A percentile compares a stretch with the other conserved stretches of the same genome.
Conservation (phyloP, 2,329 filamentous ascomycete species). For the Daldinia sp. region DNA sequence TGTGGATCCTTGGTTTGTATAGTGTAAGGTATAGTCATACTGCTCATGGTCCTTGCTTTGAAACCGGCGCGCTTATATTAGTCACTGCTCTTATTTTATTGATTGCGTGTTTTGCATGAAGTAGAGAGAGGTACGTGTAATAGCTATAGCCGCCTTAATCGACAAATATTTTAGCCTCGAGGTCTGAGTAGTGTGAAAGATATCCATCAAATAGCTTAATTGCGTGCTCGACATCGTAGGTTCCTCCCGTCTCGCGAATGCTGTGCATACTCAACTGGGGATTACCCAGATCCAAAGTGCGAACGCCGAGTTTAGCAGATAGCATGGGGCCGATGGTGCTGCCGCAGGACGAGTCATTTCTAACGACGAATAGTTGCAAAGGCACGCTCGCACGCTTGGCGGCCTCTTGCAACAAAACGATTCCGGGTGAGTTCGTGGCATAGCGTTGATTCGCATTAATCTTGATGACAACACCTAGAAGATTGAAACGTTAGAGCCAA, state of each 20-base stretch:
- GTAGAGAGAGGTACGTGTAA: neutral
- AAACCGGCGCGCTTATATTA: neutral
- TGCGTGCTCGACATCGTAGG: constrained; percentile 87
- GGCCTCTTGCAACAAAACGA: constrained; percentile 90
- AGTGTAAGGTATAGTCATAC: neutral
- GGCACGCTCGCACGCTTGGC: constrained; percentile 82
- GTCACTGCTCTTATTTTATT: neutral
- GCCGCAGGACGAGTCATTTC: constrained; percentile 94
- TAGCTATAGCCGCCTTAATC: constrained; percentile 64
- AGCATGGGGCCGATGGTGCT: constrained; percentile 99
- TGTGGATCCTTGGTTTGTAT: neutral
- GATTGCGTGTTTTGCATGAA: neutral
- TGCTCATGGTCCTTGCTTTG: neutral
- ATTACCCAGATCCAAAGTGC: constrained; percentile 93
- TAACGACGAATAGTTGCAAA: constrained; percentile 93
- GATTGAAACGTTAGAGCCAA: constrained; percentile 2
- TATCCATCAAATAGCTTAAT: constrained; percentile 90
- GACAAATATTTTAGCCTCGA: constrained; percentile 86
- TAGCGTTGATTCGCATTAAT: constrained; percentile 98
- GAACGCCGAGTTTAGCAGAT: constrained; percentile 83
- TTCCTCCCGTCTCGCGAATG: constrained; percentile 91
- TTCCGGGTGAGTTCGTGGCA: constrained; percentile 94
- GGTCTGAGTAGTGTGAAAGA: constrained; percentile 83
- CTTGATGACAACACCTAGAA: constrained; percentile 81
- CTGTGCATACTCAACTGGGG: constrained; percentile 97